Evolutionary conservation across 257 asterid species (phyloP).

Genomic region (Dorcoceras hygrometricum): DNA sequence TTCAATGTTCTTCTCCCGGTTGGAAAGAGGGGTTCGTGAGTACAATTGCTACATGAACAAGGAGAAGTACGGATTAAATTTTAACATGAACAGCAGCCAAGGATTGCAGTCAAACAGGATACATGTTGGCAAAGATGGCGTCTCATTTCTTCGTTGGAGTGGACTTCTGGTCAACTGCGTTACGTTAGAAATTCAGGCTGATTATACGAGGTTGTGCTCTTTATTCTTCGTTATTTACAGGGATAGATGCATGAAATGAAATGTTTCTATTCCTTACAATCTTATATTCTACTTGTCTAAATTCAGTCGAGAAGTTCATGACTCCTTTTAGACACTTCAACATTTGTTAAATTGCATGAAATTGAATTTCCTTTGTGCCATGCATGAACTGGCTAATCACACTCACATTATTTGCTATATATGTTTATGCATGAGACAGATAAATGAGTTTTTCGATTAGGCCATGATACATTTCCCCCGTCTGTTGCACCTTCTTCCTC

Average conservation of each 20-base stretch:
- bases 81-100: conserved; percentile 33
- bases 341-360: too few relatives aligned
- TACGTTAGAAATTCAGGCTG: conserved; percentile 93
- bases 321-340: too few relatives aligned
- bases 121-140: conserved; percentile 58
- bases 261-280: background rate
- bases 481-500: background rate
- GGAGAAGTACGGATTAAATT: conserved; percentile 72
- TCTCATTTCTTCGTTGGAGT: conserved; percentile 84
- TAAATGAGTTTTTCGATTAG: background rate
- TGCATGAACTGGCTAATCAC: too few relatives aligned
- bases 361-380: too few relatives aligned
- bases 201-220: conserved; percentile 65
- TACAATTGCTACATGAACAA: conserved; percentile 85
- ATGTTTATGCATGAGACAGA: background rate
- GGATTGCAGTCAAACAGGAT: conserved; percentile 42
- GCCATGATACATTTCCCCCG: background rate
- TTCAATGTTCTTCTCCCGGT: conserved; percentile 53
- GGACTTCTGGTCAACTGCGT: conserved; percentile 75
- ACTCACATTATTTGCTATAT: too few relatives aligned
- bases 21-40: conserved; percentile 67
- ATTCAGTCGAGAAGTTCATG: background rate
- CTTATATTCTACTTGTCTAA: background rate
- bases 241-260: background rate
- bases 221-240: conserved; percentile 8